Conservation (phyloP, 176 grass and related monocot species). For the Rhynchospora pubera region DNA sequence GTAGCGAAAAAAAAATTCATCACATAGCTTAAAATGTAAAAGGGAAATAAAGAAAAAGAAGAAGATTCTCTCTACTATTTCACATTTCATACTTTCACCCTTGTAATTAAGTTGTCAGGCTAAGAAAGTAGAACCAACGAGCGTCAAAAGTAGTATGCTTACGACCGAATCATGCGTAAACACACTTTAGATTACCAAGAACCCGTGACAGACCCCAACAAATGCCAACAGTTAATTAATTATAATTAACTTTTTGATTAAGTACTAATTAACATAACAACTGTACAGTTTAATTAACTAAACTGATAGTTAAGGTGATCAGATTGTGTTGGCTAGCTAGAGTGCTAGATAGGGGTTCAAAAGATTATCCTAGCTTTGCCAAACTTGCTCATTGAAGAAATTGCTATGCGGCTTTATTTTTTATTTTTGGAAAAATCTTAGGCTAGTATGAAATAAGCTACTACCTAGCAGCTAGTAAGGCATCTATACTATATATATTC, state of each 20-base stretch:
- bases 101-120: neutral
- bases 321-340: neutral
- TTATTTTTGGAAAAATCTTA: too few relatives aligned
- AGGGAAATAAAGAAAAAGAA: neutral
- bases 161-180: neutral
- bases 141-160: neutral
- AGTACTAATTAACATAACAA: neutral
- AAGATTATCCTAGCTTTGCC: neutral
- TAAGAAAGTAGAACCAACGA: neutral
- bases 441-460: too few relatives aligned
- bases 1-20: too few relatives aligned
- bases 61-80: too few relatives aligned
- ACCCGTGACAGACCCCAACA: constrained; percentile 6
- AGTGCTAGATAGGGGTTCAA: neutral
- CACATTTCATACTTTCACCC: neutral
- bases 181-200: neutral
- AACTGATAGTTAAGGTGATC: neutral
- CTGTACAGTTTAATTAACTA: neutral
- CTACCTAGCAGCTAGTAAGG: too few relatives aligned
- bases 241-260: neutral
- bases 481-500: too few relatives aligned
- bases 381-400: neutral
- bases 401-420: too few relatives aligned
- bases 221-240: neutral
- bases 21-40: neutral